phyloP scores from a whole-genome alignment of 2,329 filamentous ascomycete species.

The Colletotrichum echinochloae region DNA sequence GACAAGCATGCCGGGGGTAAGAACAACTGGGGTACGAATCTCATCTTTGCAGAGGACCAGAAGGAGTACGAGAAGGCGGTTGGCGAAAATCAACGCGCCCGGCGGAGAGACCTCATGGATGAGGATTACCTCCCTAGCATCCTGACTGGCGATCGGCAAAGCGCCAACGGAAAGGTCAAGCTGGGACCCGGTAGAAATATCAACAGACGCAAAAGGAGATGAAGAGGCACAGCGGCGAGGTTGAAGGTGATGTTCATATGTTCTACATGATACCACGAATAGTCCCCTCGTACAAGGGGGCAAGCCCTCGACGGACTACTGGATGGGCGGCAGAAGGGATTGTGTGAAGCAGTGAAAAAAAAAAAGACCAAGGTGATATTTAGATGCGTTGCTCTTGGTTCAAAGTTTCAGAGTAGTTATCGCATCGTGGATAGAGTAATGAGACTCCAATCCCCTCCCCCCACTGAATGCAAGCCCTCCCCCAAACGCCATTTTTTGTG shows the following conservation, averaged over 20 bases:
- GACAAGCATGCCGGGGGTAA: conserved; percentile 76
- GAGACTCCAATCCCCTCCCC: conserved; percentile 30
- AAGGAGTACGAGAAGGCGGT: conserved; percentile 84
- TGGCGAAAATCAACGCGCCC: conserved; percentile 72
- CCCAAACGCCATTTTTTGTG: conserved; percentile 38
- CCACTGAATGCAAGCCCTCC: conserved; percentile 34
- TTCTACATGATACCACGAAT: conserved; percentile 43
- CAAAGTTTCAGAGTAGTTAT: conserved; percentile 24
- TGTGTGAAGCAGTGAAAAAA: conserved; percentile 11
- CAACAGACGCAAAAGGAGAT: conserved; percentile 61
- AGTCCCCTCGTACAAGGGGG: conserved; percentile 19
- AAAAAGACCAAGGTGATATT: conserved; percentile 27
- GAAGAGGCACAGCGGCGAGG: neutral
- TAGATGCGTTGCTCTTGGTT: conserved; percentile 20
- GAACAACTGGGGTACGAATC: conserved; percentile 84
- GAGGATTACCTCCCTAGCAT: conserved; percentile 91
- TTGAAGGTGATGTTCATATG: conserved; percentile 28
- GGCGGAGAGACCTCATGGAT: conserved; percentile 90
- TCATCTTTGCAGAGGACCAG: conserved; percentile 94
- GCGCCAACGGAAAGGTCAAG: conserved; percentile 74
- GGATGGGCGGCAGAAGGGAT: neutral
- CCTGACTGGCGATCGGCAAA: conserved; percentile 79
- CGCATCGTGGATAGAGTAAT: conserved; percentile 29
- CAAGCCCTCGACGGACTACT: neutral
- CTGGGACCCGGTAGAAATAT: conserved; percentile 89